These are phyloP conservation scores for Saturnispora halmiae DNA, from an alignment of 805 yeast species.

Conservation along the genomic window DNA sequence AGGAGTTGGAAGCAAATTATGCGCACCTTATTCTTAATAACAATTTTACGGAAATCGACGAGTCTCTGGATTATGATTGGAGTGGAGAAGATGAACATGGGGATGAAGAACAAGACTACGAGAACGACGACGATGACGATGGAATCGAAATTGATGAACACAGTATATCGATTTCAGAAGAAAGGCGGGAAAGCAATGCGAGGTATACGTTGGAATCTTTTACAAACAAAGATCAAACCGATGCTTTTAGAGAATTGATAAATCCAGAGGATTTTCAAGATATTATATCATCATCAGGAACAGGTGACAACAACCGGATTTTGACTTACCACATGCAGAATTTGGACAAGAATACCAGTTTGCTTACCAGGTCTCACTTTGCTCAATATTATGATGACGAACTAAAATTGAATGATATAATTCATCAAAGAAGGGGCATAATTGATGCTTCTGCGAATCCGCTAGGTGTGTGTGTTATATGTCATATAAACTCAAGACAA, in stretches of 20 bases:
- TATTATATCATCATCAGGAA: conserved; percentile 20
- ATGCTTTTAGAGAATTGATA: conserved; percentile 16
- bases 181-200: too few relatives aligned
- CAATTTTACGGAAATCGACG: conserved; percentile 2
- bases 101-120: background rate
- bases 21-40: conserved; percentile 1
- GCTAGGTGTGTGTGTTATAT: conserved; percentile 61
- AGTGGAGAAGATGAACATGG: background rate
- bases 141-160: background rate
- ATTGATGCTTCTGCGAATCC: conserved; percentile 23
- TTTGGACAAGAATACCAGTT: conserved; percentile 1
- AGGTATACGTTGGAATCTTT: too few relatives aligned
- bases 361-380: conserved; percentile 26
- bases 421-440: conserved; percentile 16
- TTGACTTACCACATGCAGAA: conserved; percentile 23
- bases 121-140: background rate
- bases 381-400: conserved; percentile 19
- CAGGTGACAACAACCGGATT: conserved; percentile 23
- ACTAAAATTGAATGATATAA: conserved; percentile 22
- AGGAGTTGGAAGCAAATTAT: conserved; percentile 5
- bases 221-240: background rate
- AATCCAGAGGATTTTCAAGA: conserved; percentile 21
- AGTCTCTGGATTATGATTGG: background rate
- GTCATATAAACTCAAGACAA: conserved; percentile 65
- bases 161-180: too few relatives aligned